phyloP scores from a whole-genome alignment of 2,329 filamentous ascomycete genomes.

The Pseudodiploospora longispora region DNA sequence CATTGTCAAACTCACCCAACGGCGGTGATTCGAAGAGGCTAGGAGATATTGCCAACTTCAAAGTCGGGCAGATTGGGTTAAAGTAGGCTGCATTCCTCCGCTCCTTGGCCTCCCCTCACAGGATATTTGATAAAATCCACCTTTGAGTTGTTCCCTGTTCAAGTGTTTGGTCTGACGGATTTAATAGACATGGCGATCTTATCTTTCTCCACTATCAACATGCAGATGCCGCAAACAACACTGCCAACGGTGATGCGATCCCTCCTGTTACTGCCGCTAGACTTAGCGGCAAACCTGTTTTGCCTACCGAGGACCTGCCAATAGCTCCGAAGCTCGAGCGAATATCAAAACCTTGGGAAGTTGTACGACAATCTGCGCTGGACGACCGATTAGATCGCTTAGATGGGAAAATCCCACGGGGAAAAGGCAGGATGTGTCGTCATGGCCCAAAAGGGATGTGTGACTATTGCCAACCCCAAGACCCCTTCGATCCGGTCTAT shows the following conservation, averaged over 20 bases:
- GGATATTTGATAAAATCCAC: too few relatives aligned
- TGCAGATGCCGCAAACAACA: slow-evolving; percentile 30
- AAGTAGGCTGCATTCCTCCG: slow-evolving; percentile 32
- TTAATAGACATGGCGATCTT: slow-evolving; percentile 75
- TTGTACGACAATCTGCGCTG: slow-evolving; percentile 76
- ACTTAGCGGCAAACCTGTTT: slow-evolving; percentile 70
- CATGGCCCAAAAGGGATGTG: slow-evolving; percentile 98
- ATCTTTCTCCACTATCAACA: slow-evolving; percentile 79
- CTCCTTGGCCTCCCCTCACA: too few relatives aligned
- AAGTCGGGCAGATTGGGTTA: slow-evolving; percentile 51
- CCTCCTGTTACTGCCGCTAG: slow-evolving; percentile 47
- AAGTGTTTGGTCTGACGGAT: too few relatives aligned
- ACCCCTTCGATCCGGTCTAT: slow-evolving; percentile 86
- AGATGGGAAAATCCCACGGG: slow-evolving; percentile 80
- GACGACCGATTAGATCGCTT: slow-evolving; percentile 81
- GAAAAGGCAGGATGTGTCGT: slow-evolving; percentile 82
- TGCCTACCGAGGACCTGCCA: slow-evolving; percentile 58
- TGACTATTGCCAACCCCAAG: slow-evolving; percentile 95
- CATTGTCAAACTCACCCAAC: slow-evolving; percentile 53
- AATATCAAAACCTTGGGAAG: slow-evolving; percentile 60
- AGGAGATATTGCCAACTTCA: slow-evolving; percentile 48
- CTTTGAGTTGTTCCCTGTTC: neutral
- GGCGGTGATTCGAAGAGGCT: slow-evolving; percentile 51
- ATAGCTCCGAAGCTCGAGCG: slow-evolving; percentile 61
- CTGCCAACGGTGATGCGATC: slow-evolving; percentile 30